Percentiles rank a stretch among this genome's conserved stretches.
These are phyloP conservation scores for Elsinoe fawcettii DNA, from an alignment of 2,329 filamentous ascomycete genomes.

Conservation along the genomic window DNA sequence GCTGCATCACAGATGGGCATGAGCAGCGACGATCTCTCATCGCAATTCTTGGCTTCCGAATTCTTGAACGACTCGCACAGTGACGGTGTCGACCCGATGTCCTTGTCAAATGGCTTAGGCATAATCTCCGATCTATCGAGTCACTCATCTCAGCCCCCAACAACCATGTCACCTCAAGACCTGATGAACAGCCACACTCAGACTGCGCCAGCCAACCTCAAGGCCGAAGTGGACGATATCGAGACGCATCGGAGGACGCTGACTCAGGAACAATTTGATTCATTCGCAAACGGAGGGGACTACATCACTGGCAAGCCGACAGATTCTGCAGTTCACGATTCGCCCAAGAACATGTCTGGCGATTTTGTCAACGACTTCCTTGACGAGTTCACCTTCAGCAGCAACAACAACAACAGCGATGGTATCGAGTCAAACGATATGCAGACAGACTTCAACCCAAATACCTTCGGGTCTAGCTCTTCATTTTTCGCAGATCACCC, in stretches of 20 bases:
- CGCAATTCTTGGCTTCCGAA: constrained; percentile 26
- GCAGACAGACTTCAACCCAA: constrained; percentile 2
- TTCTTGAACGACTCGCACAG: constrained; percentile 27
- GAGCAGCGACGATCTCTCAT: constrained; percentile 27
- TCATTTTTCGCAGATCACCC: constrained; percentile 8
- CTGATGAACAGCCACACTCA: constrained; percentile 5
- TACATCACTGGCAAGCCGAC: constrained; percentile 8
- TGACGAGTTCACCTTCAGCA: constrained; percentile 4
- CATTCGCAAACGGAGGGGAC: constrained; percentile 23
- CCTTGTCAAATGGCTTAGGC: constrained; percentile 18
- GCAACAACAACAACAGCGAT: background rate
- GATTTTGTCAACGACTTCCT: constrained; percentile 6
- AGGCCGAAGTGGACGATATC: constrained; percentile 11
- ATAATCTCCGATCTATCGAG: background rate
- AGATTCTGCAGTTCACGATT: constrained; percentile 1
- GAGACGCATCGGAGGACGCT: constrained; percentile 30
- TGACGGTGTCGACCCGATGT: constrained; percentile 17
- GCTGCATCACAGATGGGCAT: constrained; percentile 18
- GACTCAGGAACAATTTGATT: constrained; percentile 32
- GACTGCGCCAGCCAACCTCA: constrained; percentile 5
- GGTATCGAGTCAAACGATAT: constrained; percentile 13
- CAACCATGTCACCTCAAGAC: constrained; percentile 14
- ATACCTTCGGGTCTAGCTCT: constrained; percentile 8
- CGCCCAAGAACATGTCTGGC: constrained; percentile 7
- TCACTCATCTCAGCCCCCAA: constrained; percentile 1